Evolutionary conservation across 441 rosid genomes (phyloP).

Genomic region (Pelargonium cotyledonis): DNA sequence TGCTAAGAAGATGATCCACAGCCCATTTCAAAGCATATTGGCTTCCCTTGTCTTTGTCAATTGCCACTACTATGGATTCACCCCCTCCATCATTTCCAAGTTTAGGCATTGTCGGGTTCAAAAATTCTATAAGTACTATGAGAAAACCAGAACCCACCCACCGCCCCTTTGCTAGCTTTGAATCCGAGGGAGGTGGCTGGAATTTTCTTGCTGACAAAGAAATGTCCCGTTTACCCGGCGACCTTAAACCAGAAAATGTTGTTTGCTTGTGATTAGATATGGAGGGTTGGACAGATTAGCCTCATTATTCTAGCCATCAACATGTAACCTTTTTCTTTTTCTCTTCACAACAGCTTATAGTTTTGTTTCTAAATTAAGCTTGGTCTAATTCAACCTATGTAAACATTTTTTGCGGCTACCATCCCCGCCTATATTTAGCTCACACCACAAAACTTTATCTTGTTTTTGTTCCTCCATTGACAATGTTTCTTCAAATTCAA

Average conservation of each 20-base stretch:
- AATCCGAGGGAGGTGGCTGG: neutral
- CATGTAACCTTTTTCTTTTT: neutral
- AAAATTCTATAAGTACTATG: neutral
- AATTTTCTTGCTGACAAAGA: neutral
- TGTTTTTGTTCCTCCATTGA: too few relatives aligned
- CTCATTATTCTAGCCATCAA: neutral
- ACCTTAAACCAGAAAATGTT: neutral
- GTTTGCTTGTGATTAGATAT: neutral
- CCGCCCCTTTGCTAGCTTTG: slow-evolving; percentile 3
- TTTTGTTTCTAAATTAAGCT: slow-evolving; percentile 2
- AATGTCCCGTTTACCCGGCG: neutral
- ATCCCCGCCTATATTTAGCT: neutral
- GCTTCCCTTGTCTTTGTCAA: slow-evolving; percentile 79
- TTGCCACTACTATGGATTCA: slow-evolving; percentile 46
- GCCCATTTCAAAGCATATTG: slow-evolving; percentile 81
- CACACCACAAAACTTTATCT: too few relatives aligned
- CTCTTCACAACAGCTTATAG: slow-evolving; percentile 1
- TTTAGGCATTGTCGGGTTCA: slow-evolving; percentile 13
- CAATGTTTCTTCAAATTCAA: too few relatives aligned
- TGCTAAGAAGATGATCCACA: slow-evolving; percentile 49
- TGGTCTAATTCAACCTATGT: slow-evolving; percentile 1
- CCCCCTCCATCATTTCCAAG: slow-evolving; percentile 21
- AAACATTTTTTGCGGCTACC: neutral
- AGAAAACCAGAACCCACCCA: neutral
- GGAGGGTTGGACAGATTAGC: neutral